Base-by-base conservation (phyloP, 1,284 basidiomycete genomes). In the Cutaneotrichosporon curvatum region DNA sequence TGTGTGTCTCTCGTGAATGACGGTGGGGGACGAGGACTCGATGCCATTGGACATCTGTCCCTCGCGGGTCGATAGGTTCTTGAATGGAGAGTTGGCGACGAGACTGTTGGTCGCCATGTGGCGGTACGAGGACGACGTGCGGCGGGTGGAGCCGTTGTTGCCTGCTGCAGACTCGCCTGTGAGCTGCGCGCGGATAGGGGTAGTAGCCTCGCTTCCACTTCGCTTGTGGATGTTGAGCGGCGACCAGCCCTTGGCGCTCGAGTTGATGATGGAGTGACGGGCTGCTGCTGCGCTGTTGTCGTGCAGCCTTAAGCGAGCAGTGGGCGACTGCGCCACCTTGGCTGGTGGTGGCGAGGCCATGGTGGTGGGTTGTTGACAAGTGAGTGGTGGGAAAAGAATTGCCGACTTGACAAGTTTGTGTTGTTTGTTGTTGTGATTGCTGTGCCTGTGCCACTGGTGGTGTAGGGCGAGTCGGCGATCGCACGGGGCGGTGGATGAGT, bases 51-150 rank as follows among this genome's bases (percentile, higher is more conserved):
- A 48, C 48, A 25, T 37, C 18, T 44, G 45, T 8, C 52, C 52
- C 38, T 54, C 46, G 10, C 46, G 40, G 19, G 66, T 66, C 12
- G 55, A 53, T 0, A 65, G 60, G 30, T 65, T 62, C 60, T 87
- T 88, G 76, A 96, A 96, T 8, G 87, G 87, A 10, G 87, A 91
- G 59, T 89, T 89, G 38, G 83, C 82, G 19, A 92, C 89, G 45
- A 91, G 81, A 59, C 84, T 82, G 68, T 85, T 87, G 53, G 75
- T 83, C 54, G 79, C 79, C 56, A 90, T 78, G 68, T 87, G 85
- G 61, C 81, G 85, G 74, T 85, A 91, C 60, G 84, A 87, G 42
- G 80, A 83, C 16, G 84, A 87, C 4, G 83, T 80, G 40, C 88
- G 78, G 42, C 88, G 79, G 4, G 55, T 31, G 19, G 34, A 45